phyloP scores from a whole-genome alignment of 805 yeast species.

The Metschnikowia henanensis region DNA sequence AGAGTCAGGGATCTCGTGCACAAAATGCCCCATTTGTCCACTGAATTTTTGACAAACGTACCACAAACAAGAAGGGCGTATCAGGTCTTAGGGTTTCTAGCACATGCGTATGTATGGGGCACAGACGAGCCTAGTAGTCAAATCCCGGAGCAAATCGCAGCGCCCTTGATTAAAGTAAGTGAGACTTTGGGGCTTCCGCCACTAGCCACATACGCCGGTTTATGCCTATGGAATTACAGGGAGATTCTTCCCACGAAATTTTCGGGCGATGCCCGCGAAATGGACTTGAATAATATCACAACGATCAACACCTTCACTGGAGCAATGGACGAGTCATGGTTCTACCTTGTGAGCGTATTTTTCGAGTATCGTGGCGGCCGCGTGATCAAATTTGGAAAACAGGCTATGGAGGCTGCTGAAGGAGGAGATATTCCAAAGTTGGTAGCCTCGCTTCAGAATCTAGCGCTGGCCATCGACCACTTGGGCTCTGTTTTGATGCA shows the following conservation, averaged over 20 bases:
- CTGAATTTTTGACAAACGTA: constrained; percentile 42
- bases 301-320: constrained; percentile 88
- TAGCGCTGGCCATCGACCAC: constrained; percentile 75
- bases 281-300: constrained; percentile 68
- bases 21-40: constrained; percentile 55
- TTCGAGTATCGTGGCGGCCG: constrained; percentile 83
- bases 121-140: constrained; percentile 57
- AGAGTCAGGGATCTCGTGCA: constrained; percentile 65
- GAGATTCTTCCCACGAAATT: constrained; percentile 47
- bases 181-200: constrained; percentile 76
- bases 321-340: constrained; percentile 90
- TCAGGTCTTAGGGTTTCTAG: constrained; percentile 71
- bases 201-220: constrained; percentile 81
- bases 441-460: constrained; percentile 48
- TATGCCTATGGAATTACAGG: constrained; percentile 86
- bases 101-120: constrained; percentile 93
- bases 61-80: constrained; percentile 77
- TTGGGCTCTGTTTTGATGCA: constrained; percentile 71
- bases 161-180: constrained; percentile 64
- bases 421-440: constrained; percentile 43
- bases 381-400: constrained; percentile 64
- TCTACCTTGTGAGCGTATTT: constrained; percentile 82
- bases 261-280: constrained; percentile 27
- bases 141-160: constrained; percentile 67
- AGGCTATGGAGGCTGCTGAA: constrained; percentile 59